phyloP scores from a whole-genome alignment of 2,329 filamentous ascomycete genomes.

The Fusarium neocosmosporiellum region DNA sequence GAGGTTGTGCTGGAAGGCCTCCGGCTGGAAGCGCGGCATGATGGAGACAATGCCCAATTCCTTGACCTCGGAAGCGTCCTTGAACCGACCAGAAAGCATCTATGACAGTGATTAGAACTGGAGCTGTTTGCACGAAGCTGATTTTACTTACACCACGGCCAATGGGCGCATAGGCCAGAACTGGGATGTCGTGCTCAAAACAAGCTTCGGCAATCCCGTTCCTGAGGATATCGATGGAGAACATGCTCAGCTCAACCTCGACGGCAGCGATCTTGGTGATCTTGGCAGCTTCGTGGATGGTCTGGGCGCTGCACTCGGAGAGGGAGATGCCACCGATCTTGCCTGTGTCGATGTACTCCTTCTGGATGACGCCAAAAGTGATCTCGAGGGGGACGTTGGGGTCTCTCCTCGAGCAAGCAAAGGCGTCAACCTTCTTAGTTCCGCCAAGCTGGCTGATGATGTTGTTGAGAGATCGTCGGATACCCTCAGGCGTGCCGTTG shows the following conservation, averaged over 20 bases:
- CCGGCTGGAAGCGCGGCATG: conserved; percentile 70
- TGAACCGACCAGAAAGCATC: conserved; percentile 47
- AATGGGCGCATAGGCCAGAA: conserved; percentile 79
- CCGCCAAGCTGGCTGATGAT: conserved; percentile 62
- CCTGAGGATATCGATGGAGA: conserved; percentile 58
- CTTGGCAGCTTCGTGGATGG: conserved; percentile 60
- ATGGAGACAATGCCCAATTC: conserved; percentile 31
- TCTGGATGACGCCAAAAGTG: conserved; percentile 55
- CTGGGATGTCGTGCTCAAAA: conserved; percentile 72
- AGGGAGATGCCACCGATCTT: conserved; percentile 63
- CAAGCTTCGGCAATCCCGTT: conserved; percentile 67
- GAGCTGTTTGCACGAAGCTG: background rate
- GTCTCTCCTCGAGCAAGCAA: conserved; percentile 69
- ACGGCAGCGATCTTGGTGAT: conserved; percentile 58
- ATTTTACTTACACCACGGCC: conserved; percentile 61
- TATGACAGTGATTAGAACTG: conserved; percentile 28
- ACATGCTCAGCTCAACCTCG: conserved; percentile 67
- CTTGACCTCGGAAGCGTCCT: conserved; percentile 38
- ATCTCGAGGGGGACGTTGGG: conserved; percentile 56
- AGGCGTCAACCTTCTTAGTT: conserved; percentile 70
- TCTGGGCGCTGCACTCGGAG: conserved; percentile 62
- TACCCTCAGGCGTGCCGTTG: conserved; percentile 64
- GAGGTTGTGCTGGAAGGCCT: conserved; percentile 73
- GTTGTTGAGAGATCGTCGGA: conserved; percentile 69
- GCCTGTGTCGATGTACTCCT: conserved; percentile 63